Conservation (phyloP, 257 asterid species). For the Solanum lycopersicoides region DNA sequence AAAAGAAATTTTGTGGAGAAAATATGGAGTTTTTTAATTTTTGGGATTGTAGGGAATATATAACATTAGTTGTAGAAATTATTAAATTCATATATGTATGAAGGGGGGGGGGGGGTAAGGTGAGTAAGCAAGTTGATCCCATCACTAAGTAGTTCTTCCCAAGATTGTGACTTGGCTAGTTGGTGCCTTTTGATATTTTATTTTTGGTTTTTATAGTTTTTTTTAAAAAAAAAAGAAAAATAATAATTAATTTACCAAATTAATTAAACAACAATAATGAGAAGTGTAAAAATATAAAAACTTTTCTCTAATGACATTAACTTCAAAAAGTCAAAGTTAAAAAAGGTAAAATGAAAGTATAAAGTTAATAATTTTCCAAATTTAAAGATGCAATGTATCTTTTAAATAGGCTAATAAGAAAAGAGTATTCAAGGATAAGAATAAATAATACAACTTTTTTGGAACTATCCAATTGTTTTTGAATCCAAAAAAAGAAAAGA, state of each 20-base stretch:
- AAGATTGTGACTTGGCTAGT: background rate
- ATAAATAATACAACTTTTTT: background rate
- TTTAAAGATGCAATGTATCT: background rate
- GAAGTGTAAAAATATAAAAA: background rate
- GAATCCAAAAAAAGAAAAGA: background rate
- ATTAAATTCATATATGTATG: background rate
- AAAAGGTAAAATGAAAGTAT: background rate
- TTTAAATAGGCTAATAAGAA: background rate
- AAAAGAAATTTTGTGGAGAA: background rate
- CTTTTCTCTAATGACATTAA: background rate
- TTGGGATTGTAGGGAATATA: background rate
- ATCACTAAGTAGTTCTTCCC: background rate
- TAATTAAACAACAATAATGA: background rate
- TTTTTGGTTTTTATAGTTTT: background rate
- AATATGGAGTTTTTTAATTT: background rate
- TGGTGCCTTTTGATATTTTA: background rate
- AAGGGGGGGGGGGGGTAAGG: background rate
- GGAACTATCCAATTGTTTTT: too few relatives aligned
- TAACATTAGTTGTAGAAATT: background rate
- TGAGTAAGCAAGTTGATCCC: background rate
- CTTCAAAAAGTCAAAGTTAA: background rate
- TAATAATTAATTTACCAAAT: background rate
- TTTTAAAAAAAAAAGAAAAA: background rate
- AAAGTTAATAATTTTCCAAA: background rate
- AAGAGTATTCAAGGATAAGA: background rate